Evolutionary conservation across 192 early-diverging fungal genomes (phyloP).

Genomic region (Entophlyctis luteolus): DNA sequence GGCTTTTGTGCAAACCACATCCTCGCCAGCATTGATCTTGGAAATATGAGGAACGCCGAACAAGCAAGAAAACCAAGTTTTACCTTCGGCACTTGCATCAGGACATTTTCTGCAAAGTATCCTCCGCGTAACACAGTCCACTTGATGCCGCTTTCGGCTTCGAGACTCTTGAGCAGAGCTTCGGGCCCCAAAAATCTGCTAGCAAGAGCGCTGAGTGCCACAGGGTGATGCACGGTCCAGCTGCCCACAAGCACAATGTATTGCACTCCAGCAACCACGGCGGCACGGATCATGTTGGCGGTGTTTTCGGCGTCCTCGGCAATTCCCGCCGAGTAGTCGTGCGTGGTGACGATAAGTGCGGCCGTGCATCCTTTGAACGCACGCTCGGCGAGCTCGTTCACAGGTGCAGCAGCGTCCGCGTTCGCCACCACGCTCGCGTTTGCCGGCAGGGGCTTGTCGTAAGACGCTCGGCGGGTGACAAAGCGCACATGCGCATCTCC

Average conservation of each 20-base stretch:
- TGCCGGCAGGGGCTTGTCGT: background rate
- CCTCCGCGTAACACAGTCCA: slow-evolving; percentile 28
- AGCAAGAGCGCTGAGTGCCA: background rate
- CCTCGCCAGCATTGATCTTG: background rate
- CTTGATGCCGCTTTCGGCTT: background rate
- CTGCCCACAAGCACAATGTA: slow-evolving; percentile 25
- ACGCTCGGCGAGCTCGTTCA: background rate
- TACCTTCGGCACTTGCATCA: background rate
- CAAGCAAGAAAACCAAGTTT: slow-evolving; percentile 5
- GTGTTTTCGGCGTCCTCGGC: slow-evolving; percentile 20
- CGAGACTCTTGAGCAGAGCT: slow-evolving; percentile 6
- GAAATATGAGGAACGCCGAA: background rate
- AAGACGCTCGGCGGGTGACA: background rate
- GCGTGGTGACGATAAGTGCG: slow-evolving; percentile 27
- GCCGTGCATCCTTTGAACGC: slow-evolving; percentile 1
- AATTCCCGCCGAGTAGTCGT: slow-evolving; percentile 18
- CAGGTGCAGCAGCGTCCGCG: background rate
- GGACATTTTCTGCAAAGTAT: slow-evolving; percentile 14
- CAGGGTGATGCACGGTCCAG: slow-evolving; percentile 27
- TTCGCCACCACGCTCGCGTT: background rate
- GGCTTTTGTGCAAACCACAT: background rate
- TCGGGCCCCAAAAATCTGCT: slow-evolving; percentile 21
- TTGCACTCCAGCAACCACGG: slow-evolving; percentile 7
- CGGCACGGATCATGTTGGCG: slow-evolving; percentile 22
- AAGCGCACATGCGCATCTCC: background rate